Evolutionary conservation across 768 basidiomycete genomes (phyloP).

Genomic region (Kwoniella europaea): DNA sequence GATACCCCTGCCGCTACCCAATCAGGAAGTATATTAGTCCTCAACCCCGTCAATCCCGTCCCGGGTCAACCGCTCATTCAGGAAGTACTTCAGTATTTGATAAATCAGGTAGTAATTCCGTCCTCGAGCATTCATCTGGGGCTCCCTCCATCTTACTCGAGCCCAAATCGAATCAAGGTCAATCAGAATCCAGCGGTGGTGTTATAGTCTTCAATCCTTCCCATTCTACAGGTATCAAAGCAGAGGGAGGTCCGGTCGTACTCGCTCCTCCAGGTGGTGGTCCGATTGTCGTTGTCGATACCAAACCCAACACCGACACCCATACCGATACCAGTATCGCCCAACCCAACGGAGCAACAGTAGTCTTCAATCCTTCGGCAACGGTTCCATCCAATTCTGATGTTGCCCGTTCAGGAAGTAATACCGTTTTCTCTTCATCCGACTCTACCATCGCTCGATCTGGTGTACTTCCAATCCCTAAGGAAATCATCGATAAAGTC

Average conservation of each 20-base stretch:
- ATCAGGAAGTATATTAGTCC: not conserved
- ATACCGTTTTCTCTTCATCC: not conserved
- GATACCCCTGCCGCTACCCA: not conserved
- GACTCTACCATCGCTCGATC: not conserved
- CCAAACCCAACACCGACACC: not conserved
- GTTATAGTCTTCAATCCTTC: no score
- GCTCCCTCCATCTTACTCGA: not conserved
- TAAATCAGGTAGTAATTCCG: no score
- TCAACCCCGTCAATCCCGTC: not conserved
- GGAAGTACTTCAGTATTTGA: no score
- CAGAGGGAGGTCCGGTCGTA: not conserved
- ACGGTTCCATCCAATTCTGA: not conserved
- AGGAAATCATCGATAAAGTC: not conserved
- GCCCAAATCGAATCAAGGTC: not conserved
- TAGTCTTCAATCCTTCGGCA: not conserved
- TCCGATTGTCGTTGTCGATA: not conserved
- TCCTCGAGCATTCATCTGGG: no score
- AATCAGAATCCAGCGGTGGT: no score
- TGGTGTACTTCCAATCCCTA: not conserved
- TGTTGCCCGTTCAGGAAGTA: not conserved
- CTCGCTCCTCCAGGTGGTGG: not conserved
- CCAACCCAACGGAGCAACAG: not conserved
- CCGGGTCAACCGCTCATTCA: no score
- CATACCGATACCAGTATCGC: not conserved
- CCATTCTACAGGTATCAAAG: not conserved